Evolutionary conservation across 208 protist species (phyloP).

Genomic region (Strigomonas culicis): DNA sequence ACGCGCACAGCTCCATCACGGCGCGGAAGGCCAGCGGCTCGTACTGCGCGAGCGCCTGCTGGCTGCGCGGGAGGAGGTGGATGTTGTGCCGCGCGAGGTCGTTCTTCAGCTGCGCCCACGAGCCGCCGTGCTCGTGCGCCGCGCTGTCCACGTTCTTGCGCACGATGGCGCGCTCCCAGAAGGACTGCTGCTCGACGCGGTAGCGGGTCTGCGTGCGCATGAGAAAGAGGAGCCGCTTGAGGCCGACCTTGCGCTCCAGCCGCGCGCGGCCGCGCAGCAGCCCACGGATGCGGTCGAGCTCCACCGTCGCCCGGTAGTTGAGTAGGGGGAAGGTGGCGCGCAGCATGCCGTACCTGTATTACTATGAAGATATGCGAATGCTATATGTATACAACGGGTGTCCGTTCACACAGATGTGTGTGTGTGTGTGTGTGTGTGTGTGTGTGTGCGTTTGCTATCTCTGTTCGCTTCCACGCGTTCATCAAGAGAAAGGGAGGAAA

Average conservation of each 20-base stretch:
- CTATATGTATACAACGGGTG: neutral
- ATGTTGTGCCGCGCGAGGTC: slow-evolving; percentile 84
- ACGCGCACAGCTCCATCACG: slow-evolving; percentile 81
- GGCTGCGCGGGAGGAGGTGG: slow-evolving; percentile 60
- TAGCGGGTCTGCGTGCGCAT: slow-evolving; percentile 89
- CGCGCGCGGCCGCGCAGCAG: slow-evolving; percentile 76
- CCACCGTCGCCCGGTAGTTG: slow-evolving; percentile 69
- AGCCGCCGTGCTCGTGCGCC: slow-evolving; percentile 76
- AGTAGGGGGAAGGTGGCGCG: slow-evolving; percentile 28
- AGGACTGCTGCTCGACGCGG: slow-evolving; percentile 77
- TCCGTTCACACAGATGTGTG: neutral
- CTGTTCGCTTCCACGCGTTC: too few species aligned
- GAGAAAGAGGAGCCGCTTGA: slow-evolving; percentile 82
- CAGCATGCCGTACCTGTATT: slow-evolving; percentile 35
- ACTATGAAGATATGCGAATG: neutral
- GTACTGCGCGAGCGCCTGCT: slow-evolving; percentile 82
- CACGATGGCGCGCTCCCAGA: slow-evolving; percentile 80
- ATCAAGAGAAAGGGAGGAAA: slow-evolving; percentile 13
- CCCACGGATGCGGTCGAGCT: slow-evolving; percentile 82
- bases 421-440: too few species aligned
- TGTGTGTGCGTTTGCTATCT: too few species aligned
- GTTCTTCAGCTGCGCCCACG: slow-evolving; percentile 72
- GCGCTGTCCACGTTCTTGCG: slow-evolving; percentile 87
- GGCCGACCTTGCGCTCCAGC: slow-evolving; percentile 77
- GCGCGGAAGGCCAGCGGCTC: slow-evolving; percentile 87